A percentile compares a stretch with the other conserved stretches of the same genome.
Conservation (phyloP, 495 filamentous ascomycete genomes). For the Penicillium atrosanguineum region DNA sequence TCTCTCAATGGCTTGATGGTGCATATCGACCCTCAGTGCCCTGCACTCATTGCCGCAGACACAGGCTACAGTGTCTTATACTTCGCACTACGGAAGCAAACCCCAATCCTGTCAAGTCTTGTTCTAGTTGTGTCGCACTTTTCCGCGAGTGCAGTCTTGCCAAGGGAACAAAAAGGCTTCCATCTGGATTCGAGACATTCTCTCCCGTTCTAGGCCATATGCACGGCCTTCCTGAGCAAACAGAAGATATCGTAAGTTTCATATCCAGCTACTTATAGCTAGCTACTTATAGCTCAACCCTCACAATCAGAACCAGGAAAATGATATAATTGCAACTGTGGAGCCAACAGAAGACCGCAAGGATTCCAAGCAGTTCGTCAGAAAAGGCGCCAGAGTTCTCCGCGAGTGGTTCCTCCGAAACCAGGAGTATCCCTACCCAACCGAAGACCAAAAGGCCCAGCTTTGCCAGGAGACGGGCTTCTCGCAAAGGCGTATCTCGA, state of each 20-base stretch:
- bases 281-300: background rate
- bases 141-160: slow-evolving; percentile 70
- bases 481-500: slow-evolving; percentile 34
- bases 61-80: slow-evolving; percentile 45
- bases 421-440: slow-evolving; percentile 46
- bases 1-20: slow-evolving; percentile 44
- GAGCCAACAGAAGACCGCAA: slow-evolving; percentile 18
- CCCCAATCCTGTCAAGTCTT: slow-evolving; percentile 58
- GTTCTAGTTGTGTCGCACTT: slow-evolving; percentile 75
- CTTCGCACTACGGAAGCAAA: slow-evolving; percentile 44
- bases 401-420: slow-evolving; percentile 43
- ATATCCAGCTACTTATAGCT: too few relatives aligned
- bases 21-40: slow-evolving; percentile 38
- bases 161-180: slow-evolving; percentile 41
- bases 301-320: background rate
- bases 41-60: slow-evolving; percentile 42
- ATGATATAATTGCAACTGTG: background rate
- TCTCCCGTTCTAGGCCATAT: slow-evolving; percentile 42
- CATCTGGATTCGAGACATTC: slow-evolving; percentile 45
- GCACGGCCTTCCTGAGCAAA: slow-evolving; percentile 39
- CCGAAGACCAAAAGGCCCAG: slow-evolving; percentile 30
- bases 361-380: slow-evolving; percentile 57
- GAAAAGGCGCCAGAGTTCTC: slow-evolving; percentile 48
- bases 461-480: slow-evolving; percentile 36
- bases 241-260: slow-evolving; percentile 20